These are phyloP conservation scores for Gnetum montanum DNA, from an alignment of 75 land plant species.

Conservation along the genomic window DNA sequence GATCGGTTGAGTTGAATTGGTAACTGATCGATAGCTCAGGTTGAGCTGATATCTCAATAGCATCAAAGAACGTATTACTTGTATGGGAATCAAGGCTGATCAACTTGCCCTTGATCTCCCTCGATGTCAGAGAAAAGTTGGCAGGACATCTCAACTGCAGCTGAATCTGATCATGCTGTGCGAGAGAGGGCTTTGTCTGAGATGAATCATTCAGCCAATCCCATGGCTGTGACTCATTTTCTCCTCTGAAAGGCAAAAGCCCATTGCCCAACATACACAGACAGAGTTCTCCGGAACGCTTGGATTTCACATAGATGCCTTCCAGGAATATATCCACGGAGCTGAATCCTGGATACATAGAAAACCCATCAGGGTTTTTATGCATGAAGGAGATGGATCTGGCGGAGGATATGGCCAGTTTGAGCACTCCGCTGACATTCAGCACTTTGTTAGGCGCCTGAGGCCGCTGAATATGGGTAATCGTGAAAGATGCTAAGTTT, in stretches of 20 bases:
- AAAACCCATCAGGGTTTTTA: conserved; percentile 7
- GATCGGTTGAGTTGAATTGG: conserved; percentile 19
- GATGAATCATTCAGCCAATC: conserved; percentile 14
- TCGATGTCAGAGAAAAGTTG: conserved; percentile 21
- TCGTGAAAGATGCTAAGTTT: conserved; percentile 25
- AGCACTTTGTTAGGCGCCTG: conserved; percentile 13
- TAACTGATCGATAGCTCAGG: conserved; percentile 26
- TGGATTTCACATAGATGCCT: conserved; percentile 35
- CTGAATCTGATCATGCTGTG: conserved; percentile 33
- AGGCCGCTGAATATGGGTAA: conserved; percentile 17
- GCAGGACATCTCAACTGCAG: conserved; percentile 37
- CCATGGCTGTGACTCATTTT: conserved; percentile 34
- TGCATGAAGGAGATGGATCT: background rate
- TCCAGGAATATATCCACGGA: conserved; percentile 23
- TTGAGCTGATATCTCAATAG: conserved; percentile 29
- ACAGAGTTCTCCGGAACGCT: conserved; percentile 20
- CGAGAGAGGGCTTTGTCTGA: conserved; percentile 9
- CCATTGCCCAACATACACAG: conserved; percentile 55
- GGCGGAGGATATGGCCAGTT: conserved; percentile 18
- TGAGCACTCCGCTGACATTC: conserved; percentile 25
- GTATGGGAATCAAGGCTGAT: conserved; percentile 25
- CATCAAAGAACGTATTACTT: conserved; percentile 29
- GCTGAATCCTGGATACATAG: conserved; percentile 23
- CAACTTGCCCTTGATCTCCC: conserved; percentile 37
- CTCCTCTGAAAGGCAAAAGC: conserved; percentile 30